Percentiles rank a stretch among this genome's conserved stretches.
phyloP scores from a whole-genome alignment of 2,329 filamentous ascomycete species.

The Apiospora kogelbergensis region DNA sequence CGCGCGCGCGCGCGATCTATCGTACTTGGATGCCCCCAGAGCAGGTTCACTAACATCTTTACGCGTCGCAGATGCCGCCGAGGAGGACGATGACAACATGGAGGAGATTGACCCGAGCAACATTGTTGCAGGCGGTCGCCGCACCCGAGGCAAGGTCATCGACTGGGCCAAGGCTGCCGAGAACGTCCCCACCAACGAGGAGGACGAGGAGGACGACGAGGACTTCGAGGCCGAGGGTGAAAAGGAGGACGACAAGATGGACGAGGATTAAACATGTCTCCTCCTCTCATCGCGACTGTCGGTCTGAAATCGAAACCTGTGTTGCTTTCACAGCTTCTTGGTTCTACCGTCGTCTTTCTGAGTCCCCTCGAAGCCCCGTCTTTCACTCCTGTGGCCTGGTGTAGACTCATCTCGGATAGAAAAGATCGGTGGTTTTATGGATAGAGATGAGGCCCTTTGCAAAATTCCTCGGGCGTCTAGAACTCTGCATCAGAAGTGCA shows the following conservation, averaged over 20 bases:
- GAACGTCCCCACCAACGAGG: slow-evolving; percentile 72
- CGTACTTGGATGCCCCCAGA: background rate
- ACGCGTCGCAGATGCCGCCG: slow-evolving; percentile 49
- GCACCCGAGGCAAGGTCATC: slow-evolving; percentile 89
- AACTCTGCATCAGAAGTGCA: background rate
- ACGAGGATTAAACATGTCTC: slow-evolving; percentile 40
- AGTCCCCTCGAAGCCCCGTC: background rate
- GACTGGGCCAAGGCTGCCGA: slow-evolving; percentile 90
- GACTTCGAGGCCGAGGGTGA: slow-evolving; percentile 54
- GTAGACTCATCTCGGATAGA: slow-evolving; percentile 3
- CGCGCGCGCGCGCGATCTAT: background rate
- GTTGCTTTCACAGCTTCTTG: background rate
- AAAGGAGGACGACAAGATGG: slow-evolving; percentile 72
- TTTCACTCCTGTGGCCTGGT: background rate
- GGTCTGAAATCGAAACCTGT: background rate
- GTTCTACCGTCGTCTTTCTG: background rate
- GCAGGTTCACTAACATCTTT: slow-evolving; percentile 27
- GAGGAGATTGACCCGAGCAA: slow-evolving; percentile 90
- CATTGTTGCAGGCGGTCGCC: slow-evolving; percentile 75
- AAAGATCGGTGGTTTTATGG: background rate
- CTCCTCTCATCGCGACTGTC: background rate
- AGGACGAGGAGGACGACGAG: slow-evolving; percentile 78
- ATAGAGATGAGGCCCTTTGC: background rate
- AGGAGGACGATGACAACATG: slow-evolving; percentile 78
- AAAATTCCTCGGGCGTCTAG: background rate